Evolutionary conservation across 2,329 filamentous ascomycete genomes (phyloP).

Genomic region (Diaporthe batatas): DNA sequence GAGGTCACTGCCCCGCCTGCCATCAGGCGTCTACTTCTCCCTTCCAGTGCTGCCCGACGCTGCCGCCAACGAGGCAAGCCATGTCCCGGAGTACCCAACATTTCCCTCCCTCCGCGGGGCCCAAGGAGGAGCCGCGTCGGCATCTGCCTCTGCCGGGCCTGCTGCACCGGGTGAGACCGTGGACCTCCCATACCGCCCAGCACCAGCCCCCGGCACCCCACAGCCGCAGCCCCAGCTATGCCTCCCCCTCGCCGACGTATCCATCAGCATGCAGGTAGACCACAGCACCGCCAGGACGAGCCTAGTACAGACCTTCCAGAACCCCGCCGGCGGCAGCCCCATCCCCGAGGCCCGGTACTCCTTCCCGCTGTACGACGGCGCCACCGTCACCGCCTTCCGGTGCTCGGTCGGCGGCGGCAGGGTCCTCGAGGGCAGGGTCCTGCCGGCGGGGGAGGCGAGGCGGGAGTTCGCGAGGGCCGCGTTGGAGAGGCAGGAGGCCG

Average conservation of each 20-base stretch:
- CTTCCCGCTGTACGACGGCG: not conserved
- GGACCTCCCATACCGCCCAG: not conserved
- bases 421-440: not conserved
- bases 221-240: not conserved
- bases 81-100: not conserved
- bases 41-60: not conserved
- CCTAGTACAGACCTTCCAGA: not conserved
- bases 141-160: too few species aligned
- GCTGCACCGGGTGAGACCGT: too few species aligned
- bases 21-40: not conserved
- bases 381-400: not conserved
- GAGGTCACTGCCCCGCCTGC: not conserved
- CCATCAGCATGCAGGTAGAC: not conserved
- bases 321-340: not conserved
- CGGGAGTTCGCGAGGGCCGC: not conserved
- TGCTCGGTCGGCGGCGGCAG: not conserved
- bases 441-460: not conserved
- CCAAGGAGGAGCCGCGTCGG: too few species aligned
- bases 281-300: not conserved
- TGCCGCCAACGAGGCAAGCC: not conserved
- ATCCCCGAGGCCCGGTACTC: not conserved
- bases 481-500: not conserved
- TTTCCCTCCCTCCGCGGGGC: not conserved
- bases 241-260: not conserved
- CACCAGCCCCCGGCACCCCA: too few species aligned